These are phyloP conservation scores for Lecanosticta acicola DNA, from an alignment of 2,329 filamentous ascomycete genomes.

Conservation along the genomic window DNA sequence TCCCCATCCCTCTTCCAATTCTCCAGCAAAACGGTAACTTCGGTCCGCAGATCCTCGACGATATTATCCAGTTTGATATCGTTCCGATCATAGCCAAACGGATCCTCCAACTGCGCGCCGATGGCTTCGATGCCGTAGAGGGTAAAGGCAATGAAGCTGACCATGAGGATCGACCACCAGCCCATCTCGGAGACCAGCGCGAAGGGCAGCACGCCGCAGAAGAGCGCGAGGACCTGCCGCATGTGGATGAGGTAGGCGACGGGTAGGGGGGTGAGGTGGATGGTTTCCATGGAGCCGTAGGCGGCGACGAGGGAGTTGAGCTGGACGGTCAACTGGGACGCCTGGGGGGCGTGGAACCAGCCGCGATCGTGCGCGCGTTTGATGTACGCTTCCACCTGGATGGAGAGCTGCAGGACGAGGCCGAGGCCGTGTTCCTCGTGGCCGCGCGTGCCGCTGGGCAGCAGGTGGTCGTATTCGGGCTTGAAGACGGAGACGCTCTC, in stretches of 20 bases:
- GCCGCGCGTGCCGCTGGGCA: slow-evolving; percentile 29
- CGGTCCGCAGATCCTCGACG: slow-evolving; percentile 54
- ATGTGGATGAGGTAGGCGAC: slow-evolving; percentile 62
- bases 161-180: slow-evolving; percentile 57
- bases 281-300: slow-evolving; percentile 61
- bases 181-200: slow-evolving; percentile 58
- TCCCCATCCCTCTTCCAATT: slow-evolving; percentile 48
- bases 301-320: slow-evolving; percentile 53
- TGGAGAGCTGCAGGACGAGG: slow-evolving; percentile 55
- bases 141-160: slow-evolving; percentile 57
- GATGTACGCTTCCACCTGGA: slow-evolving; percentile 57
- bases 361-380: slow-evolving; percentile 50
- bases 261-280: slow-evolving; percentile 58
- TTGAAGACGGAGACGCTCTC: slow-evolving; percentile 29
- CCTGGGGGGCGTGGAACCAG: slow-evolving; percentile 57
- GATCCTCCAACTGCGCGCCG: slow-evolving; percentile 59
- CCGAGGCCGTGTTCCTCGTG: slow-evolving; percentile 56
- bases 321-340: slow-evolving; percentile 53
- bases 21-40: slow-evolving; percentile 53
- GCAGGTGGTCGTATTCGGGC: slow-evolving; percentile 32
- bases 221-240: slow-evolving; percentile 58
- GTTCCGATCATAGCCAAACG: slow-evolving; percentile 60
- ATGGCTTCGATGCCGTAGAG: slow-evolving; percentile 61
- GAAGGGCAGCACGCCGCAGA: slow-evolving; percentile 56
- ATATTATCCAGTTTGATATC: slow-evolving; percentile 65